These are phyloP conservation scores for Telfairia occidentalis DNA, from an alignment of 331 rosid species.

Conservation along the genomic window DNA sequence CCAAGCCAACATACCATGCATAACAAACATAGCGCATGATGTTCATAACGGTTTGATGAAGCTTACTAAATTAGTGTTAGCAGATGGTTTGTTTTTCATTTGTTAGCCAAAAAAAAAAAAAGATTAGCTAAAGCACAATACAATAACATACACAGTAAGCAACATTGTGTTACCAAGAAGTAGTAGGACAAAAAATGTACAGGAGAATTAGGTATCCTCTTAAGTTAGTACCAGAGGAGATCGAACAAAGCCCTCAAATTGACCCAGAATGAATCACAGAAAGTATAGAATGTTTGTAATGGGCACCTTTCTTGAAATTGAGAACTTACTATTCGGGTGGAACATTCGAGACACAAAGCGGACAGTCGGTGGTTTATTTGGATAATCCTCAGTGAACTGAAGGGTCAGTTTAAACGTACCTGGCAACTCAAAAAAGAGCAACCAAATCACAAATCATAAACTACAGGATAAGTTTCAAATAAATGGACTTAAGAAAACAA, in stretches of 20 bases:
- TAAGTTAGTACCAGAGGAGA: neutral
- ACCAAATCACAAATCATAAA: neutral
- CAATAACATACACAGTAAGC: neutral
- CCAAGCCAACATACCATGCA: neutral
- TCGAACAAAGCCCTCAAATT: neutral
- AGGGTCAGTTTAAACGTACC: constrained; percentile 94
- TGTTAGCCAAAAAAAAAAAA: neutral
- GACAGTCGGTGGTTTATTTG: constrained; percentile 90
- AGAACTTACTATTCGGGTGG: constrained; percentile 86
- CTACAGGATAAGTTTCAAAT: neutral
- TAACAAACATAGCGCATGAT: neutral
- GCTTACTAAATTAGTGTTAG: neutral
- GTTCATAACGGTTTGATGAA: neutral
- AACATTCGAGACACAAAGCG: constrained; percentile 96
- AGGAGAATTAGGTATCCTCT: neutral
- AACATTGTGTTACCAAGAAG: neutral
- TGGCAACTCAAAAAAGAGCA: constrained; percentile 20
- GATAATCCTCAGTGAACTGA: constrained; percentile 89
- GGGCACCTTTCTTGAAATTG: neutral
- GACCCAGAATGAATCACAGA: neutral
- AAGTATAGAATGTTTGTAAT: neutral
- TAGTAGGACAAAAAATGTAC: neutral
- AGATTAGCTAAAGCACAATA: neutral
- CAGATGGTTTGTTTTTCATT: neutral
- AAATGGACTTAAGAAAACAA: neutral